Evolutionary conservation across 139 green algal species (phyloP), one percentile per base, ranked within the genome.

Genomic region (Microglena sp.): DNA sequence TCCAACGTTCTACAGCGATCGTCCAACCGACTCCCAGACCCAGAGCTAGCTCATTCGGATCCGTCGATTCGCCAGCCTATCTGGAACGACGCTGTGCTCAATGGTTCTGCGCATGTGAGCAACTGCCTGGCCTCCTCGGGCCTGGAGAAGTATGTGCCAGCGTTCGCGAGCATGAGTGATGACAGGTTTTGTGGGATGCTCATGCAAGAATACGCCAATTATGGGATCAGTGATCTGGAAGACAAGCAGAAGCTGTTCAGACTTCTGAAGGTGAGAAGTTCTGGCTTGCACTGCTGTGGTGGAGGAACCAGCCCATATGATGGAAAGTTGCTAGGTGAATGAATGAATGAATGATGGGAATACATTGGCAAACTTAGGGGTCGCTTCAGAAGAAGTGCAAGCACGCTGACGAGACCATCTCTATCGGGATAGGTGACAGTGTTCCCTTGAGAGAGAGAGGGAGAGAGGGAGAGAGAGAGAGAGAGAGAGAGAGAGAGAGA

Each of bases 221-320:
- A 79, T 55, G 88, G 88, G 2, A 66, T 95, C 1, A 62, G 63
- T 0, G 78, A 86, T n/a, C 74, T 90, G 55, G 68, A 81, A 26
- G 85, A 94, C 67, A 93, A 92, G 62, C 86, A 92, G 55, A 56
- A 56, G 33, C 75, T 95, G 0, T 93, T 90, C 56, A 67, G 81
- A 0, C 66, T 90, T 3, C 84, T 92, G 22, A 86, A 89, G 69
- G 55, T 69, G n/a, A n/a, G n/a, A n/a, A n/a, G n/a, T n/a, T n/a
- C n/a, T n/a, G n/a, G n/a, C n/a, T n/a, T n/a, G n/a, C n/a, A n/a
- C n/a, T n/a, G n/a, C n/a, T n/a, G n/a, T n/a, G n/a, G n/a, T n/a
- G n/a, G n/a, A n/a, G n/a, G n/a, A n/a, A n/a, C n/a, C n/a, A n/a
- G 58, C 53, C 33, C 7, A 18, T 18, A 50, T 50, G 40, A 11